Base-by-base conservation (phyloP, 768 basidiomycete genomes). In the Strobilomyces dryophilus region DNA sequence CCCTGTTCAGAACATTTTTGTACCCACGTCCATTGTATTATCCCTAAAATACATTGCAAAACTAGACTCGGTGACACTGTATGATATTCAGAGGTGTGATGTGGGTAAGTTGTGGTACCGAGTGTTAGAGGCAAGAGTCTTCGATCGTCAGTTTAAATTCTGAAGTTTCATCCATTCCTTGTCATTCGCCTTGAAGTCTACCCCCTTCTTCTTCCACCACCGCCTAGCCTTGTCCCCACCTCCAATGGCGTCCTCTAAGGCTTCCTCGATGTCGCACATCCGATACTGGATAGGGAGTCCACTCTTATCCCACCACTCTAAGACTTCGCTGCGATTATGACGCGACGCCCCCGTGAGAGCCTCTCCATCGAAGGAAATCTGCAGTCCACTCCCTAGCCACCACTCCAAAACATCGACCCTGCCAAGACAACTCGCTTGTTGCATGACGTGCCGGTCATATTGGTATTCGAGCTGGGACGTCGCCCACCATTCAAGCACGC, bases 241-340 rank as follows among this genome's bases (percentile, higher is more conserved):
- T 8, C 85, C 85, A 47, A 90, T 87, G 0, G 88, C 85, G 59
- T 94, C 92, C 66, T 93, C 92, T 60, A 94, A 68, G 4, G 92
- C 92, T 73, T 93, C 92, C 64, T 95, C 92, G 46, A 95, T 84
- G 66, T 95, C 92, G 64, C 92, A 93, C 79, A 92, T 84, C 49
- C 92, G 81, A 69, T 92, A 95, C 61, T 89, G 87, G 52, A 93
- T 82, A 4, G 87, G 79, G 46, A 93, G 73, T 8, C 86, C 86
- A 39, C 81, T 86, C 62, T 79, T 80, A 56, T 89, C 80, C 92
- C 92, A 94, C 92, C 92, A 95, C 56, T 90, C 85, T 21, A 95
- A 72, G 29, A 92, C 87, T 58, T 87, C 86, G 24, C 86, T 84
- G 37, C 87, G 79, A 58, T 92, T 89, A 67, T 91, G 84, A 60